These are phyloP conservation scores for Candida caryicola DNA, from an alignment of 805 yeast genomes.

Conservation along the genomic window DNA sequence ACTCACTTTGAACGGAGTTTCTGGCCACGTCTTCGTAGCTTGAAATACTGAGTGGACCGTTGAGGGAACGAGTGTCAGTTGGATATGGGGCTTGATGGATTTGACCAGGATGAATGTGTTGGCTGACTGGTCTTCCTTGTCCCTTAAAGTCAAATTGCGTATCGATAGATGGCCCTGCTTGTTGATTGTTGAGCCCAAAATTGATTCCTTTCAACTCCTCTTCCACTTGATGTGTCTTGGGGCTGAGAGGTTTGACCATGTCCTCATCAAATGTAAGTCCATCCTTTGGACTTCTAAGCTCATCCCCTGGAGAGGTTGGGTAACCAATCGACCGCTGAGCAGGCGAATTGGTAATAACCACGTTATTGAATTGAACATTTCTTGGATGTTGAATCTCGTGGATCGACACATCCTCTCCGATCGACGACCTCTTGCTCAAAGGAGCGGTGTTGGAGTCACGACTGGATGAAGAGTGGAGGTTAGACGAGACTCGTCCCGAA, in stretches of 20 bases:
- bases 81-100: no score
- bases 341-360: background rate
- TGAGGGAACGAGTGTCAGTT: no score
- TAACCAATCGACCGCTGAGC: background rate
- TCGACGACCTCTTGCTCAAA: background rate
- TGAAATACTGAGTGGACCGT: no score
- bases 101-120: no score
- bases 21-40: no score
- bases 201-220: conserved; percentile 31
- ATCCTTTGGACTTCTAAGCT: background rate
- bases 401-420: background rate
- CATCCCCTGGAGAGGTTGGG: conserved; percentile 1
- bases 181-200: no score
- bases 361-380: background rate
- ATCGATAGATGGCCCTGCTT: no score
- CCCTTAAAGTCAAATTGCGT: no score
- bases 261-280: conserved; percentile 1
- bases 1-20: background rate
- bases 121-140: no score
- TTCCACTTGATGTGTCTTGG: conserved; percentile 31
- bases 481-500: background rate
- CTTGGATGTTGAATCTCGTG: background rate
- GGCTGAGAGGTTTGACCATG: conserved; percentile 31
- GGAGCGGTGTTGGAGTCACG: background rate
- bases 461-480: background rate